Percentiles rank a stretch among this genome's conserved stretches.
Conservation (phyloP, 164 flowering plant species). For the Umbellularia californica region DNA sequence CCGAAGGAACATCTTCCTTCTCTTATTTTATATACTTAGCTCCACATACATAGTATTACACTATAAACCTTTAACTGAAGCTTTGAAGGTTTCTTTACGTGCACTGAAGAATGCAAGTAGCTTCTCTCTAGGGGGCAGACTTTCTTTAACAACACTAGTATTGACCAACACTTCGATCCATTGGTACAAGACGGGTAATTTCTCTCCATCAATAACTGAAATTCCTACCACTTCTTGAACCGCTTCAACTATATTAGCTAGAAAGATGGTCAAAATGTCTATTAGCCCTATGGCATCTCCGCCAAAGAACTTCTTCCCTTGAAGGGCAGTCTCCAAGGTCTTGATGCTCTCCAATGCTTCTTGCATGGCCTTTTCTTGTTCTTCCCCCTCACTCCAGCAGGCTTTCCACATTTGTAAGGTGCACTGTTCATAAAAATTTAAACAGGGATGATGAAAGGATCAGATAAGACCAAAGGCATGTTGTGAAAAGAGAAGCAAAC, state of each 20-base stretch:
- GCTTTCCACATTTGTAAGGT: background rate
- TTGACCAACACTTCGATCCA: slow-evolving; percentile 33
- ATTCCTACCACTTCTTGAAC: slow-evolving; percentile 29
- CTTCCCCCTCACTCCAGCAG: slow-evolving; percentile 1
- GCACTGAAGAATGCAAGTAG: background rate
- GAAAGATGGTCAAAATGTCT: slow-evolving; percentile 33
- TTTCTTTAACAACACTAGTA: slow-evolving; percentile 24
- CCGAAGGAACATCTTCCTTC: background rate
- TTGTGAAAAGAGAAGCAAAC: background rate
- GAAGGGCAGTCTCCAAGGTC: slow-evolving; percentile 33
- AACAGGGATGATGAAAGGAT: too few relatives aligned
- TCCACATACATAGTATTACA: background rate
- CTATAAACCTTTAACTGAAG: background rate
- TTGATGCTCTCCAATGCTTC: slow-evolving; percentile 27
- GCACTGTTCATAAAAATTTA: background rate
- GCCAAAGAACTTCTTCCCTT: slow-evolving; percentile 40
- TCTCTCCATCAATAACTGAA: slow-evolving; percentile 26
- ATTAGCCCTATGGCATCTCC: slow-evolving; percentile 37
- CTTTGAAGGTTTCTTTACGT: background rate
- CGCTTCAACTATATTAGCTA: slow-evolving; percentile 26
- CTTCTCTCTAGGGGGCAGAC: slow-evolving; percentile 32
- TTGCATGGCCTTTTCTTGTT: slow-evolving; percentile 16
- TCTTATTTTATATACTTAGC: too few relatives aligned
- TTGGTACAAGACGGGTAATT: slow-evolving; percentile 27
- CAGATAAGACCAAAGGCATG: too few relatives aligned